Percentiles rank a stretch among this genome's conserved stretches.
phyloP scores from a whole-genome alignment of 1,284 basidiomycete genomes.

The Pseudozyma thailandica region DNA sequence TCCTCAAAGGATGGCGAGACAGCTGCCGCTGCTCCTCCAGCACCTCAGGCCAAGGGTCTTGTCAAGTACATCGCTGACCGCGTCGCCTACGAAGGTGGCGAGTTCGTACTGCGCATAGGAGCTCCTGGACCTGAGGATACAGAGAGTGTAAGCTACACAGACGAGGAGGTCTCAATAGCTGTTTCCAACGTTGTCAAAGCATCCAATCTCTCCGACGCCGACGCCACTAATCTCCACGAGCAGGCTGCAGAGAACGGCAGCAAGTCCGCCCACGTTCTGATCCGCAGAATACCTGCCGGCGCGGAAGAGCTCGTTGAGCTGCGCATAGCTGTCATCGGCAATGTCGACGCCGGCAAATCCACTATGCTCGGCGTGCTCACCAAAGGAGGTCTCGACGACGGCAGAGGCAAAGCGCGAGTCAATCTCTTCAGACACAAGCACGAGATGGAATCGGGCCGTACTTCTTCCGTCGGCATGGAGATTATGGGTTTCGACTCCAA shows the following conservation, averaged over 20 bases:
- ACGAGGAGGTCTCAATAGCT: conserved; percentile 46
- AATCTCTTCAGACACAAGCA: conserved; percentile 96
- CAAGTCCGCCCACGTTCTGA: conserved; percentile 43
- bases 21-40: neutral
- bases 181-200: conserved; percentile 46
- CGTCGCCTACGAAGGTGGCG: conserved; percentile 49
- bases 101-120: conserved; percentile 50
- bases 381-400: conserved; percentile 88
- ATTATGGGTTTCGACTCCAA: conserved; percentile 71
- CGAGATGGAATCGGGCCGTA: conserved; percentile 93
- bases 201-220: conserved; percentile 39
- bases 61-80: conserved; percentile 46
- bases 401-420: conserved; percentile 89
- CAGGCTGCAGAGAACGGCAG: conserved; percentile 19
- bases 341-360: conserved; percentile 85
- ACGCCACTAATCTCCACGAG: conserved; percentile 45
- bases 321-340: conserved; percentile 92
- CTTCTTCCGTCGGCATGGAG: conserved; percentile 95
- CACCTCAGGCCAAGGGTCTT: conserved; percentile 22
- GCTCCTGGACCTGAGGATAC: conserved; percentile 6
- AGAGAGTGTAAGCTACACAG: conserved; percentile 17
- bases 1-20: neutral
- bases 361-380: conserved; percentile 84
- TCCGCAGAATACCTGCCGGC: conserved; percentile 52
- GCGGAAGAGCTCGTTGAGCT: conserved; percentile 75